Conservation (phyloP, 208 protist species). For the Crithidia bombi region DNA sequence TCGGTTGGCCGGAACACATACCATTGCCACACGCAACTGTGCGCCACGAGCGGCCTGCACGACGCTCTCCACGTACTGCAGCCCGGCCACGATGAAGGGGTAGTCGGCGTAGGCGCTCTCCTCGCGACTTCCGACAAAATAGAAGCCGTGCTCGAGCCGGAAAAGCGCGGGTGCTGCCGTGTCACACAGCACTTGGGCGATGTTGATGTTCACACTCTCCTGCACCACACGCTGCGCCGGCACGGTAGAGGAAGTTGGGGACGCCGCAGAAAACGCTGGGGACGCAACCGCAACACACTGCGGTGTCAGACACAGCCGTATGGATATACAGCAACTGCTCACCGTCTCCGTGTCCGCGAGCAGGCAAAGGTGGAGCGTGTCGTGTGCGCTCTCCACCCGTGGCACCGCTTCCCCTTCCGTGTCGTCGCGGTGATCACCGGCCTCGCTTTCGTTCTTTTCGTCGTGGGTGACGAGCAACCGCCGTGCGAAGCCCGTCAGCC, state of each 20-base stretch:
- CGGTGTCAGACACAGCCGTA: constrained; percentile 31
- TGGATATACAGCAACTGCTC: constrained; percentile 27
- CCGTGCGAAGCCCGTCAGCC: constrained; percentile 29
- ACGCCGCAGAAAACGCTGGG: neutral
- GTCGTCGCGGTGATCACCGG: neutral
- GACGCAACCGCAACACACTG: neutral
- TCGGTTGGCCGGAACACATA: constrained; percentile 32
- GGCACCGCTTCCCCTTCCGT: neutral
- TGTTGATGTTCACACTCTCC: constrained; percentile 30
- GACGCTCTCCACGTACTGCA: constrained; percentile 35
- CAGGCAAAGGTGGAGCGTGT: constrained; percentile 20
- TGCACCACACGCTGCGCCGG: constrained; percentile 6
- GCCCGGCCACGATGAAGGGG: constrained; percentile 40
- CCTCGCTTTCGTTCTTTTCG: neutral
- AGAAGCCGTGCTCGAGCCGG: constrained; percentile 49
- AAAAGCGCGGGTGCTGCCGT: constrained; percentile 17
- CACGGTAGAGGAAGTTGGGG: neutral
- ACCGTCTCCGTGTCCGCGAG: constrained; percentile 42
- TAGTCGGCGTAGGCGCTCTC: constrained; percentile 39
- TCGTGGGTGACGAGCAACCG: constrained; percentile 16
- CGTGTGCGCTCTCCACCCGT: neutral
- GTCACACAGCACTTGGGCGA: constrained; percentile 31
- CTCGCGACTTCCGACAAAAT: constrained; percentile 43
- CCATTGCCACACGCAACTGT: constrained; percentile 30
- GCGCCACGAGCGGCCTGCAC: constrained; percentile 2